Percentiles rank a stretch among this genome's conserved stretches.
Conservation (phyloP, 352 stramenopile genomes). For the Phytophthora hybrid region DNA sequence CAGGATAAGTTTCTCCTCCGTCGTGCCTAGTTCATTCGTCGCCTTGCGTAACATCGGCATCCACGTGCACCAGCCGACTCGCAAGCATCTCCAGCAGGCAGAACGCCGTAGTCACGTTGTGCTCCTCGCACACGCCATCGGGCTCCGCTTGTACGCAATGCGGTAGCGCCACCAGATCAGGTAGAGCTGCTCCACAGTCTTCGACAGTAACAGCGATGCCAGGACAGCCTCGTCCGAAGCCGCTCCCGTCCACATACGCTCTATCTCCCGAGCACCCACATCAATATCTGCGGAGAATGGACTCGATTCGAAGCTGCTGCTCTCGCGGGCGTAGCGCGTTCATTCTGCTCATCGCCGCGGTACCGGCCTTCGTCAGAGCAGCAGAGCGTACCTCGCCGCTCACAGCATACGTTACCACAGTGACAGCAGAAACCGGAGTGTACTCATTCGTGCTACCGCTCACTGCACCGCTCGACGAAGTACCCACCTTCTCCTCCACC, state of each 20-base stretch:
- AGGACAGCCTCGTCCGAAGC: not conserved
- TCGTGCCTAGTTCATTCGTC: too few species aligned
- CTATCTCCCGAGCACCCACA: not conserved
- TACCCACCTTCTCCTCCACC: too few species aligned
- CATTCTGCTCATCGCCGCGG: constrained; percentile 20
- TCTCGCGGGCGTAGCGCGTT: constrained; percentile 23
- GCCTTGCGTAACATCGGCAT: not conserved
- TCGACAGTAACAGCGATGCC: not conserved
- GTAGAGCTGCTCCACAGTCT: constrained; percentile 15
- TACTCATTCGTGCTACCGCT: too few species aligned
- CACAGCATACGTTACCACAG: too few species aligned
- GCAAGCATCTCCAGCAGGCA: constrained; percentile 36
- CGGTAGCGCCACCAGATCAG: constrained; percentile 13
- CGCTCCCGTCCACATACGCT: not conserved
- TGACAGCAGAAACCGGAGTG: too few species aligned
- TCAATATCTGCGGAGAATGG: constrained; percentile 30
- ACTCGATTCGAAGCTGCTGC: constrained; percentile 29
- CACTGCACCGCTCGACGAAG: too few species aligned
- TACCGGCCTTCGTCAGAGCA: too few species aligned
- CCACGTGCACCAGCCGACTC: not conserved
- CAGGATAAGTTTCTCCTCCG: too few species aligned
- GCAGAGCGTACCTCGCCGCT: too few species aligned
- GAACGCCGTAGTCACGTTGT: constrained; percentile 53
- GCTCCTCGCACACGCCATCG: constrained; percentile 52
- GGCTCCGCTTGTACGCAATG: constrained; percentile 58